Evolutionary conservation across 176 grass and related monocot genomes (phyloP), one percentile per base, ranked within the genome.

Genomic region (Tillandsia leiboldiana): DNA sequence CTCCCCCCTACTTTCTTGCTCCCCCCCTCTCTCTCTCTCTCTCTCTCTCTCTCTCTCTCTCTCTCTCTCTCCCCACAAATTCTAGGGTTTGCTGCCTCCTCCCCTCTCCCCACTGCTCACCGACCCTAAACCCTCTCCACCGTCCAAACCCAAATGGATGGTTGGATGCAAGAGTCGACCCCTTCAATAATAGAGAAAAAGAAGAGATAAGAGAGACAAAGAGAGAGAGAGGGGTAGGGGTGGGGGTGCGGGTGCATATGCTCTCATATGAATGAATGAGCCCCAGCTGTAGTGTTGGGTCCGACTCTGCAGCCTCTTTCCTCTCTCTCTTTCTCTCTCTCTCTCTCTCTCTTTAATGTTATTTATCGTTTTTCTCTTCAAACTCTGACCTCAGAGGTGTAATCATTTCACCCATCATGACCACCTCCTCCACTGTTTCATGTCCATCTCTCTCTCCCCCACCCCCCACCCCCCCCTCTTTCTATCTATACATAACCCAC

Each of bases 321-420:
- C 73, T 50, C 29, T 70, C 51, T 51, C 70, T 53, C 83, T 87
- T 67, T 73, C 82, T 81, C 83, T 86, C 84, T 77, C 86, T 81
- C 74, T 80, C 67, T 71, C 51, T 72, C 82, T 12, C 64, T 75
- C 65, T 90, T 83, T 77, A 80, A 80, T 81, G 63, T 86, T 81
- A 68, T 83, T 88, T 85, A 91, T 87, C 82, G 81, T 75, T 59
- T 66, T 67, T 75, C 63, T 53, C 73, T 76, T 54, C 42, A 53
- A 79, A 72, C 80, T 73, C 51, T 50, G 61, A 27, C 50, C 65
- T 54, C 7, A 12, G 15, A 53, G 58, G 58, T 66, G 77, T 86
- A 88, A 96, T 96, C 84, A 96, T 91, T 87, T 88, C 84, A 79
- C 73, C 77, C 73, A 96, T 96, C 84, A 96, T 96, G 74, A 88